These are phyloP conservation scores for Trichoderma sp. DNA, from an alignment of 2,329 filamentous ascomycete genomes.

Conservation along the genomic window DNA sequence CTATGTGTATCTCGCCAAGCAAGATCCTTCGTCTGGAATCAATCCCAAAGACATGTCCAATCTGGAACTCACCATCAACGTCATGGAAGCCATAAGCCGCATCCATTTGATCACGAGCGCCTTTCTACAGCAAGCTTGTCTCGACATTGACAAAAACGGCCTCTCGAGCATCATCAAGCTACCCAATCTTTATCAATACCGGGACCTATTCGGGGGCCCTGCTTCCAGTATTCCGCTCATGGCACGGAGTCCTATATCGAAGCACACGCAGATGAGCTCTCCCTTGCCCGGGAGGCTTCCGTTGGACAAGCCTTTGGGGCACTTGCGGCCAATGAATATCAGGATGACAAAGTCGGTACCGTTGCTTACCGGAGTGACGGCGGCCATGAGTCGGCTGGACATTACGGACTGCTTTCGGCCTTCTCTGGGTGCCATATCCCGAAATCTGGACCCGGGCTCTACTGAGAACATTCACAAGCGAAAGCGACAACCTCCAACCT, in stretches of 20 bases:
- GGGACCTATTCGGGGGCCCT: conserved; percentile 36
- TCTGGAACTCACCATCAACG: conserved; percentile 76
- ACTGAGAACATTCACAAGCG: conserved; percentile 37
- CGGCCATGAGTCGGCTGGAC: not conserved
- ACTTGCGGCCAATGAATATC: conserved; percentile 9
- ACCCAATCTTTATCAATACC: conserved; percentile 41
- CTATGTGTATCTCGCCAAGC: conserved; percentile 77
- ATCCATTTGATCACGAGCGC: conserved; percentile 77
- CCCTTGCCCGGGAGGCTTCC: conserved; percentile 51
- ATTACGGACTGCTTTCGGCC: conserved; percentile 37
- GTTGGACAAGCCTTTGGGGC: conserved; percentile 36
- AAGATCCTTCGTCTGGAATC: conserved; percentile 61
- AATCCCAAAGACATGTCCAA: conserved; percentile 51
- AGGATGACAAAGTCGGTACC: conserved; percentile 20
- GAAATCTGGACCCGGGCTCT: conserved; percentile 35
- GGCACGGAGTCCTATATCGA: conserved; percentile 48
- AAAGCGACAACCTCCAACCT: conserved; percentile 37
- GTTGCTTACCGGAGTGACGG: conserved; percentile 11
- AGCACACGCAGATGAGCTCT: conserved; percentile 45
- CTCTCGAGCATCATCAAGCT: conserved; percentile 43
- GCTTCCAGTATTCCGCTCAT: conserved; percentile 52
- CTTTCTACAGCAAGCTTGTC: conserved; percentile 79
- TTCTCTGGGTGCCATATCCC: conserved; percentile 40
- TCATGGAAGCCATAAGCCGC: conserved; percentile 75
- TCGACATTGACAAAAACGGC: conserved; percentile 68